These are phyloP conservation scores for Aspergillus diversus DNA, from an alignment of 495 filamentous ascomycete genomes.

Conservation along the genomic window DNA sequence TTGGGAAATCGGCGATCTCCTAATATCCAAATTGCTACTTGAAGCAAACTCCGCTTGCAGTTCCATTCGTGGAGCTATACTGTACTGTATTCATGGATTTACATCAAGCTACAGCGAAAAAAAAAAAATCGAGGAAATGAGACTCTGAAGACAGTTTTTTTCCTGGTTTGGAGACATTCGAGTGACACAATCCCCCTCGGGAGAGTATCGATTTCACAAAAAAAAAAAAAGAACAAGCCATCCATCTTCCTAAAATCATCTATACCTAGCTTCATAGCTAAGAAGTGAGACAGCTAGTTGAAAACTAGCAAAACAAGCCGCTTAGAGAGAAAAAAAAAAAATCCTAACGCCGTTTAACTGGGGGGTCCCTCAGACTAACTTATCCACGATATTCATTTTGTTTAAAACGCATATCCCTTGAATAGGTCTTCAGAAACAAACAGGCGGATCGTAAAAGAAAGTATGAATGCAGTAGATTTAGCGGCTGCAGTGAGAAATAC, in stretches of 20 bases:
- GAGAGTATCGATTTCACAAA: background rate
- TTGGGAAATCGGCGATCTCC: too few relatives aligned
- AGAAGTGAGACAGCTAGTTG: background rate
- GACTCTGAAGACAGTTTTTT: background rate
- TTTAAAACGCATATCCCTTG: constrained; percentile 1
- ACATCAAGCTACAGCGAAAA: too few relatives aligned
- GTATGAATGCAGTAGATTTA: constrained; percentile 30
- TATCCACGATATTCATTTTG: constrained; percentile 8
- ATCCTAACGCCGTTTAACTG: constrained; percentile 27
- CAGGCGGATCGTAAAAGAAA: constrained; percentile 16
- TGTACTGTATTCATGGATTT: too few relatives aligned
- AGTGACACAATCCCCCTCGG: background rate
- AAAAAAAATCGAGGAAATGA: too few relatives aligned
- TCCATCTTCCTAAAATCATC: constrained; percentile 3
- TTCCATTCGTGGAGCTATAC: too few relatives aligned
- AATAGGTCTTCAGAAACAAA: constrained; percentile 3
- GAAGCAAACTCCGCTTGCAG: too few relatives aligned
- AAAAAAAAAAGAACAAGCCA: background rate
- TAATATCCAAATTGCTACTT: too few relatives aligned
- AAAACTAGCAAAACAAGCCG: background rate
- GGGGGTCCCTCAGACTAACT: constrained; percentile 12
- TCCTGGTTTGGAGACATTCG: background rate
- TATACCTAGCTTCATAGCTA: constrained; percentile 1
- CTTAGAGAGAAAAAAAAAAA: constrained; percentile 5
- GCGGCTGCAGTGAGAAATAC: constrained; percentile 34